Base-by-base conservation (phyloP, 768 basidiomycete genomes). In the Asterophora lycoperdoides region DNA sequence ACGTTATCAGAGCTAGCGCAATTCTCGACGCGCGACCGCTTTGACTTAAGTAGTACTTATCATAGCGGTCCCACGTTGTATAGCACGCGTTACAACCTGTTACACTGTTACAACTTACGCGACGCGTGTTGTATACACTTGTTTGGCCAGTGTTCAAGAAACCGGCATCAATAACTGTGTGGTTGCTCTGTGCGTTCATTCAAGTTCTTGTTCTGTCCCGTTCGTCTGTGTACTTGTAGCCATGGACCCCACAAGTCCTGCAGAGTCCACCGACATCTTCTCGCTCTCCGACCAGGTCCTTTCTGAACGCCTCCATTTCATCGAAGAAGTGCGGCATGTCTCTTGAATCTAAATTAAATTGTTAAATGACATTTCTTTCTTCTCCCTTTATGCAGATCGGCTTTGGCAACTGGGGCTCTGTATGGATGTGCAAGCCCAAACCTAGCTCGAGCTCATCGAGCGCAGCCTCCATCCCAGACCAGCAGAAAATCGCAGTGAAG, bases 321-420 rank as follows among this genome's bases (percentile, higher is more conserved):
- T 89, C 44, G 76, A 86, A 68, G 87, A 89, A 75, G 86, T 82
- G 54, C 15, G 71, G 60, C 46, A 42, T 41, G n/a, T 41, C 55
- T 42, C 32, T 41, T 14, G 18, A 18, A 18, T 40, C 26, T 35
- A 18, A 48, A 45, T 48, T 54, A 33, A n/a, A 49, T 20, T 45
- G 28, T 7, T 14, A 37, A 29, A 6, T 23, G 23, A 23, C 23
- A 23, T 23, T 62, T 53, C 52, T 33, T 53, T 29, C 15, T 23
- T 34, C 30, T 37, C 28, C 37, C 2, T 46, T 26, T 35, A 32
- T 8, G n/a, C 51, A 92, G 87, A 86, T 92, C 70, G 91, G 91
- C 28, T 90, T 79, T 62, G 91, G 92, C 36, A 93, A 93, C 69
- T 95, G 92, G 92, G 92, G 92, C 32, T 86, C 84, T 63, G 90